phyloP scores from a whole-genome alignment of 148 eudicot species.

The Amaranthus hypochondriacus region DNA sequence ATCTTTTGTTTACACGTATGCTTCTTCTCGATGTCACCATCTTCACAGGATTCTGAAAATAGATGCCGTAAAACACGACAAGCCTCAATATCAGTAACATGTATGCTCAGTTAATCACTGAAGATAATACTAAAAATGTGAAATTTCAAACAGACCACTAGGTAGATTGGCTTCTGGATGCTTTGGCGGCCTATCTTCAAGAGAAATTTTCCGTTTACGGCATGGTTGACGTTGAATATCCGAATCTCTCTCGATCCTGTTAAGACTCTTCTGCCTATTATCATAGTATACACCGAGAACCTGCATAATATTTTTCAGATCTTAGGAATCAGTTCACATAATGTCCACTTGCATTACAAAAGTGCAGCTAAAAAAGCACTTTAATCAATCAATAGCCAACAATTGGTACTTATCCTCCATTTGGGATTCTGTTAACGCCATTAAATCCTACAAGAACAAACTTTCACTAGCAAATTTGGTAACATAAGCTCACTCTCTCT shows the following conservation, averaged over 20 bases:
- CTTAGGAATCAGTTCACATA: slow-evolving; percentile 2
- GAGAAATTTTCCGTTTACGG: slow-evolving; percentile 50
- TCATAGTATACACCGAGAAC: slow-evolving; percentile 92
- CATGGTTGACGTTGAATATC: slow-evolving; percentile 31
- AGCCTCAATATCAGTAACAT: slow-evolving; percentile 23
- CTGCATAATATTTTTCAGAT: slow-evolving; percentile 39
- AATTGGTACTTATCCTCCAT: not conserved
- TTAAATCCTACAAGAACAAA: not conserved
- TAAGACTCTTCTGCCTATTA: slow-evolving; percentile 48
- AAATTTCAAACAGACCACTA: slow-evolving; percentile 29
- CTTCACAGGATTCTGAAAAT: slow-evolving; percentile 29
- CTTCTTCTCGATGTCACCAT: slow-evolving; percentile 32
- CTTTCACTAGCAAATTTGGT: not conserved
- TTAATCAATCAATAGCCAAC: not conserved
- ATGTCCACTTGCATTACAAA: not conserved
- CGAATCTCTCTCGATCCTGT: slow-evolving; percentile 40
- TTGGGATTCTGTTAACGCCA: not conserved
- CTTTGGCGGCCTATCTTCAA: slow-evolving; percentile 34
- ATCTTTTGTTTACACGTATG: slow-evolving; percentile 49
- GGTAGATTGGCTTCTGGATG: slow-evolving; percentile 20
- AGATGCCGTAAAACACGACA: slow-evolving; percentile 16
- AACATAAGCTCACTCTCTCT: not conserved
- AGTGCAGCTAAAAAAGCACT: slow-evolving; percentile 4
- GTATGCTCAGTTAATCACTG: not conserved
- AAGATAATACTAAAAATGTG: not conserved